Base-by-base conservation (phyloP, 768 basidiomycete species). In the Boletus subcaerulescens region DNA sequence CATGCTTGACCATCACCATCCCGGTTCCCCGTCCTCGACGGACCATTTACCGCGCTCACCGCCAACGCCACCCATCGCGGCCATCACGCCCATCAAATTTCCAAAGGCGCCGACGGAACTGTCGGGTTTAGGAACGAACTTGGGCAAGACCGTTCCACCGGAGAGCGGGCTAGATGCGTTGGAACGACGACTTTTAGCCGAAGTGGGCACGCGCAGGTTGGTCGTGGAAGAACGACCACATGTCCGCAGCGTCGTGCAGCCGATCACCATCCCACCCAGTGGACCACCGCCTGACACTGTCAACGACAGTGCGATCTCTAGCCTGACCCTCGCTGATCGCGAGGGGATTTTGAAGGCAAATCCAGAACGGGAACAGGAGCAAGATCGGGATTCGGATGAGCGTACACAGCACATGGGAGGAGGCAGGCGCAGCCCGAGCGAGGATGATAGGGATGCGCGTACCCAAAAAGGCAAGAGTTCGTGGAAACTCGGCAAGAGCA, bases 121-220 rank as follows among this genome's bases (percentile, higher is more conserved):
- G 31, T 64, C 62, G 1, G 62, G 70, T 18, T 52, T 70, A 18
- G 59, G 65, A 38, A 58, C 61, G 13, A 63, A 63, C 46, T 33
- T 59, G 22, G 62, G 61, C 14, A 64, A 63, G 51, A 55, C 59
- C 29, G 60, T 48, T 11, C 52, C 48, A 5, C 61, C 57, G 40
- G 82, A 81, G 60, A 83, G 76, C 47, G 89, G 89, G 10, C 71
- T 92, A 4, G 89, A 92, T 58, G 89, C 84, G 4, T 71, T 92
- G 9, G 89, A 92, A 64, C 75, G 81, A 45, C 75, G 83, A 48
- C 72, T 92, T 4, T 69, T 87, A 1, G 83, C 81, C 0, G 83
- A 91, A 61, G 89, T 91, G 8, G 89, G 89, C 26, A 91, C 89
- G 18, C 77, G 84, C 47, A 76, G 72, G 62, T 57, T 66, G 0